A percentile compares a stretch with the other conserved stretches of the same genome.
Evolutionary conservation across 2,329 filamentous ascomycete species (phyloP).

Genomic region (Alternaria metachromatica): DNA sequence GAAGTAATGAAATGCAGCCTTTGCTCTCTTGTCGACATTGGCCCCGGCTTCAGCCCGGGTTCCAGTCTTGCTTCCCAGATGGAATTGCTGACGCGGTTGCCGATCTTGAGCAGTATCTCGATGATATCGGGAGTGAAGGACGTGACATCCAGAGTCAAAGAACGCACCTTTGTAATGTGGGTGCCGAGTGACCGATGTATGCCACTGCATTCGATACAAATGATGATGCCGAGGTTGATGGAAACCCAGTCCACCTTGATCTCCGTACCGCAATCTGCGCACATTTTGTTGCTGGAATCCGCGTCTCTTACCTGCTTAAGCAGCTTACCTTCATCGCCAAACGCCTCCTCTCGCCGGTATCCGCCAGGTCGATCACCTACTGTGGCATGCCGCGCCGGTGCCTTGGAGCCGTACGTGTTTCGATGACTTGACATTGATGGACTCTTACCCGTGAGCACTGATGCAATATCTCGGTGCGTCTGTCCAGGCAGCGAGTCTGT

Average conservation of each 20-base stretch:
- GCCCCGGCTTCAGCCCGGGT: conserved; percentile 71
- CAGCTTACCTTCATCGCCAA: conserved; percentile 83
- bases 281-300: conserved; percentile 91
- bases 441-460: conserved; percentile 90
- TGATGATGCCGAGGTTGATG: conserved; percentile 93
- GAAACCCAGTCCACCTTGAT: conserved; percentile 98
- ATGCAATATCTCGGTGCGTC: conserved; percentile 84
- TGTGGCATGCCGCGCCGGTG: conserved; percentile 83
- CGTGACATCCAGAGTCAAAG: conserved; percentile 90
- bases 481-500: conserved; percentile 63
- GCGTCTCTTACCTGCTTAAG: conserved; percentile 86
- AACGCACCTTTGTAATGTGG: conserved; percentile 96
- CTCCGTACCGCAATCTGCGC: conserved; percentile 90
- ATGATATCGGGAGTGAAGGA: conserved; percentile 98
- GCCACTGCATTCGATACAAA: conserved; percentile 97
- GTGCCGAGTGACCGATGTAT: conserved; percentile 96
- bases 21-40: conserved; percentile 85
- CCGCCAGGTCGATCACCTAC: conserved; percentile 81
- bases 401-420: conserved; percentile 57
- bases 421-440: conserved; percentile 70
- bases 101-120: conserved; percentile 87
- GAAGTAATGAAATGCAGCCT: conserved; percentile 92
- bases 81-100: conserved; percentile 95
- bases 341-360: conserved; percentile 72
- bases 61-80: conserved; percentile 92